Evolutionary conservation across 2,329 filamentous ascomycete species (phyloP).

Genomic region (Arthrobotrys musiformis): DNA sequence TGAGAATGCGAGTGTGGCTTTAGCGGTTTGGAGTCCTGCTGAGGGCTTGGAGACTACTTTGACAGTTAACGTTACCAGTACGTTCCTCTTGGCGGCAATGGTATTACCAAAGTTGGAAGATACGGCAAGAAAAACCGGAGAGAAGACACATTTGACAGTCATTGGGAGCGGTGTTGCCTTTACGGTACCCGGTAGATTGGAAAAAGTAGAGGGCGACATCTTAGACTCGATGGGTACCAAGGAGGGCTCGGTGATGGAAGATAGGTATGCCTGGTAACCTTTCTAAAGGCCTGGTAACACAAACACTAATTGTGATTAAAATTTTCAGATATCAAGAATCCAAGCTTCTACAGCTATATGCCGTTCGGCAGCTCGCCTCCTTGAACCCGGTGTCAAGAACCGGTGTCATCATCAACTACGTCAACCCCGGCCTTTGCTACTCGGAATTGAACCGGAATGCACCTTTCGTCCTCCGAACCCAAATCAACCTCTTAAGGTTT

Average conservation of each 20-base stretch:
- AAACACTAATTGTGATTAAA: not conserved
- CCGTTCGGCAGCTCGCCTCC: constrained; percentile 44
- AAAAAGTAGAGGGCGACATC: constrained; percentile 29
- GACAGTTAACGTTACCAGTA: constrained; percentile 71
- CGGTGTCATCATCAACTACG: constrained; percentile 55
- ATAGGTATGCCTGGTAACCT: not conserved
- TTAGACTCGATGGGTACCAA: constrained; percentile 49
- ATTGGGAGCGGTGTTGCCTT: constrained; percentile 61
- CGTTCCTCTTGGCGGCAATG: constrained; percentile 67
- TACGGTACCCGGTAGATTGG: constrained; percentile 59
- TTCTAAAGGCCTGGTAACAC: no score
- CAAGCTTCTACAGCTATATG: constrained; percentile 56
- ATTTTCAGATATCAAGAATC: constrained; percentile 42
- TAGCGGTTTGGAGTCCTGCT: constrained; percentile 18
- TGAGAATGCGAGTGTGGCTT: constrained; percentile 40
- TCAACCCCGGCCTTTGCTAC: constrained; percentile 56
- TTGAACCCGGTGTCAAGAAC: constrained; percentile 11
- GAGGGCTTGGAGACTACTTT: constrained; percentile 68
- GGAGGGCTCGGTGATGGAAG: constrained; percentile 10
- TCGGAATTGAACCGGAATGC: constrained; percentile 50
- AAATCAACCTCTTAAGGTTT: constrained; percentile 3
- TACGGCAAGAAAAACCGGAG: constrained; percentile 60
- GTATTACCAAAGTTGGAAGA: constrained; percentile 65
- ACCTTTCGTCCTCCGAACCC: constrained; percentile 1
- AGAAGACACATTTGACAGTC: constrained; percentile 62